phyloP scores from a whole-genome alignment of 257 asterid genomes.

The Echites panduratus region DNA sequence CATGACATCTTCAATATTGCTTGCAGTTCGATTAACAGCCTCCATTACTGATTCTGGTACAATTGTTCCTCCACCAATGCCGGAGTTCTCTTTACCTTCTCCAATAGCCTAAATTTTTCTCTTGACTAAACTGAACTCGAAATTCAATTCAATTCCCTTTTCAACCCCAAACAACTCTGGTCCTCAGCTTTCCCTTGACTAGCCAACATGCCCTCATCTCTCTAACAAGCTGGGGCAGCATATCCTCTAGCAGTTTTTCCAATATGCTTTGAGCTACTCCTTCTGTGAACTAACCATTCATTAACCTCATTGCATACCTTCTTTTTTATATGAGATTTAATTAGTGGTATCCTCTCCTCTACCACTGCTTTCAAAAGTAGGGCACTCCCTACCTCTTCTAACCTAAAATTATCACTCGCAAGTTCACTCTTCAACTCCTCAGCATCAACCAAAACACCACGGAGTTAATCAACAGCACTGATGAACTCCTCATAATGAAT shows the following conservation, averaged over 20 bases:
- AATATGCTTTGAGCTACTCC: conserved; percentile 74
- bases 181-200: conserved; percentile 93
- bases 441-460: conserved; percentile 90
- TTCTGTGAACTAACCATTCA: conserved; percentile 82
- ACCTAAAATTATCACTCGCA: conserved; percentile 65
- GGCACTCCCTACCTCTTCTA: conserved; percentile 75
- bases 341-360: conserved; percentile 56
- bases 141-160: too few relatives aligned
- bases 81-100: too few relatives aligned
- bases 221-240: conserved; percentile 82
- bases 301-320: conserved; percentile 72
- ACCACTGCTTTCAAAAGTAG: conserved; percentile 52
- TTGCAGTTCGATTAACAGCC: too few relatives aligned
- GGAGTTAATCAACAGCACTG: conserved; percentile 86
- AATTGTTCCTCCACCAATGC: too few relatives aligned
- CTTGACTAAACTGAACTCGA: too few relatives aligned
- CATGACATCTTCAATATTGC: too few relatives aligned
- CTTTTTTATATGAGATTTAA: conserved; percentile 74
- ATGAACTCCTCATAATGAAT: conserved; percentile 90
- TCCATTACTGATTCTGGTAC: too few relatives aligned
- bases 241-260: conserved; percentile 83
- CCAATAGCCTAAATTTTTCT: too few relatives aligned
- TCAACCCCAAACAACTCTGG: conserved; percentile 70
- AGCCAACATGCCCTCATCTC: conserved; percentile 90
- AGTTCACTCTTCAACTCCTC: conserved; percentile 87